phyloP scores from a whole-genome alignment of 2,329 filamentous ascomycete genomes.

The Fusarium heterosporum region DNA sequence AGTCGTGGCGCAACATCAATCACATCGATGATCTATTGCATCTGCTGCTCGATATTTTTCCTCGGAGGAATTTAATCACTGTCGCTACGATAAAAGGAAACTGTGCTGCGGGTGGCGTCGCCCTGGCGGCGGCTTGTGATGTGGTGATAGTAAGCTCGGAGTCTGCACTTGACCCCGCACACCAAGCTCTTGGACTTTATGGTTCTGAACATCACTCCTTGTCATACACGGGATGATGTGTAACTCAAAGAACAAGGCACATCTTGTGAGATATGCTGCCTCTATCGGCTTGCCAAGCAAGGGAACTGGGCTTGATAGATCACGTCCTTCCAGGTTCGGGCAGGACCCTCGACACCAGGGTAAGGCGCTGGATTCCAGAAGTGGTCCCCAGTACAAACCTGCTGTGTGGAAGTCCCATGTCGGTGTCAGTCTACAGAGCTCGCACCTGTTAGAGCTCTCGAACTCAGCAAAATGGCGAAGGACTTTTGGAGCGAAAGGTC shows the following conservation, averaged over 20 bases:
- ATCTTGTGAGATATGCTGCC: slow-evolving; percentile 14
- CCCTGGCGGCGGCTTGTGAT: slow-evolving; percentile 31
- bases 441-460: neutral
- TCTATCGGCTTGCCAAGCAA: slow-evolving; percentile 10
- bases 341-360: neutral
- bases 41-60: slow-evolving; percentile 3
- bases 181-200: slow-evolving; percentile 28
- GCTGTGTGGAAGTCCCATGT: slow-evolving; percentile 10
- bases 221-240: slow-evolving; percentile 24
- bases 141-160: slow-evolving; percentile 23
- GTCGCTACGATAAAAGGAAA: slow-evolving; percentile 30
- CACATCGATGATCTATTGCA: slow-evolving; percentile 26
- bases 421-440: slow-evolving; percentile 1
- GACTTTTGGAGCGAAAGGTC: slow-evolving; percentile 31
- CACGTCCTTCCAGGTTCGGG: slow-evolving; percentile 17
- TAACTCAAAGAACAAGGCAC: neutral
- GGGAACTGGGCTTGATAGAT: slow-evolving; percentile 8
- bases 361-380: neutral
- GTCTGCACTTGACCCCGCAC: slow-evolving; percentile 33
- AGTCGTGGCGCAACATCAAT: slow-evolving; percentile 35
- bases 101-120: slow-evolving; percentile 34
- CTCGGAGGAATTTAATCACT: slow-evolving; percentile 3
- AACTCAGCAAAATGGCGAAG: slow-evolving; percentile 25
- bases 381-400: neutral
- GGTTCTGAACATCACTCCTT: slow-evolving; percentile 34